Evolutionary conservation across 2,329 filamentous ascomycete genomes (phyloP).

Genomic region (Aspergillus japonicus): DNA sequence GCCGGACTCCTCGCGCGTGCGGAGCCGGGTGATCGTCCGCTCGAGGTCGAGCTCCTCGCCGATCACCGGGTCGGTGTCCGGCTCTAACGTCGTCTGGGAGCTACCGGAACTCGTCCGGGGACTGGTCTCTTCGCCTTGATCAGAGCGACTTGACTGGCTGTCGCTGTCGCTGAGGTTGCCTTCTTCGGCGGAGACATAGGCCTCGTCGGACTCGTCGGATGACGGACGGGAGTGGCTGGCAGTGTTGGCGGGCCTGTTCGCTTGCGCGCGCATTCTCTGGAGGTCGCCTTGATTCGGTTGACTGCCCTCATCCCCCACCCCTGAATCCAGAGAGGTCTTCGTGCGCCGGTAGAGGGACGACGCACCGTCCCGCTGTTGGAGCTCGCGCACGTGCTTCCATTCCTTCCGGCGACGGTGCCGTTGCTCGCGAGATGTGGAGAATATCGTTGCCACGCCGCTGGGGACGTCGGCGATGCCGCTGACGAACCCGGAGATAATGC

Average conservation of each 20-base stretch:
- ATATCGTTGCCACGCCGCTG: conserved; percentile 44
- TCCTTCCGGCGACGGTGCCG: background rate
- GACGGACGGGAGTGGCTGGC: background rate
- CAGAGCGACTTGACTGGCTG: background rate
- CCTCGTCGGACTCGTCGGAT: background rate
- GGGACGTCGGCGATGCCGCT: conserved; percentile 78
- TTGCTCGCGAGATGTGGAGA: conserved; percentile 4
- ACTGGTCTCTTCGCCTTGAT: background rate
- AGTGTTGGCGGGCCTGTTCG: background rate
- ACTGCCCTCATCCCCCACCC: background rate
- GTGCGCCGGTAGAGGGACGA: background rate
- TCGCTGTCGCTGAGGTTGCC: background rate
- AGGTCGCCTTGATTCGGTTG: background rate
- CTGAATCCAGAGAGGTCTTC: conserved; percentile 2
- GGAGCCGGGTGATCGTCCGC: conserved; percentile 10
- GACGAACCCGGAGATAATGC: conserved; percentile 75
- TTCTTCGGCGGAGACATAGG: conserved; percentile 5
- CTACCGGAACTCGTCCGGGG: background rate
- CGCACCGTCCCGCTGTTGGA: background rate
- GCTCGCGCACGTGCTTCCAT: conserved; percentile 1
- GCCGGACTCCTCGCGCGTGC: background rate
- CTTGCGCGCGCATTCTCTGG: background rate
- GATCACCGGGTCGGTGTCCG: background rate
- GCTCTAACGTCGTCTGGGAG: background rate
- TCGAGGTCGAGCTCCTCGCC: conserved; percentile 14